Percentiles rank a stretch among this genome's conserved stretches.
These are phyloP conservation scores for Trichophyton verrucosum DNA, from an alignment of 2,329 filamentous ascomycete genomes.

Conservation along the genomic window DNA sequence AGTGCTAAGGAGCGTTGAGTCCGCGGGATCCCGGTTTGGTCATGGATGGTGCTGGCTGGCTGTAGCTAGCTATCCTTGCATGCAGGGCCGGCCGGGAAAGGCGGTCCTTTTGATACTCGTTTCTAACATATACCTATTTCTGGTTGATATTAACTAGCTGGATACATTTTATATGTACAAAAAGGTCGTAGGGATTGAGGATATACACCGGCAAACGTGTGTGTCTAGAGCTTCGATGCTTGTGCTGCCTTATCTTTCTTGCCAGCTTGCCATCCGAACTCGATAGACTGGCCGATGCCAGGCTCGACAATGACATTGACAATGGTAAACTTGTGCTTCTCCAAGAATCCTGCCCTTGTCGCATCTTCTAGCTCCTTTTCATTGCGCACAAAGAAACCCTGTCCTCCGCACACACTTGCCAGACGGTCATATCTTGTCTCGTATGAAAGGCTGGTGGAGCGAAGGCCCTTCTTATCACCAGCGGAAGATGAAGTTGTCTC, in stretches of 20 bases:
- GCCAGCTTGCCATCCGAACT: constrained; percentile 26
- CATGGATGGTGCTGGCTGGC: not conserved
- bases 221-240: constrained; percentile 17
- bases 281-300: constrained; percentile 32
- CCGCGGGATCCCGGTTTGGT: not conserved
- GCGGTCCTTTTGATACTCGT: too few relatives aligned
- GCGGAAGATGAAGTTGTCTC: constrained; percentile 11
- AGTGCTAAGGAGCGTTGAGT: not conserved
- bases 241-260: constrained; percentile 11
- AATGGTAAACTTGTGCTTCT: constrained; percentile 36
- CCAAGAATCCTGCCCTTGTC: constrained; percentile 39
- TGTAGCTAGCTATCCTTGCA: not conserved
- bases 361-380: constrained; percentile 41
- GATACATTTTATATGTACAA: not conserved
- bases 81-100: not conserved
- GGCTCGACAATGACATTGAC: constrained; percentile 46
- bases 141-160: not conserved
- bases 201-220: not conserved
- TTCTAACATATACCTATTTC: not conserved
- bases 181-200: not conserved
- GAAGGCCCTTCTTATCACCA: constrained; percentile 25
- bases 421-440: constrained; percentile 45
- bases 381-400: constrained; percentile 40
- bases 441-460: constrained; percentile 41
- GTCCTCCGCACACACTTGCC: constrained; percentile 43